phyloP scores from a whole-genome alignment of 441 rosid species.

The Gossypium aridum region DNA sequence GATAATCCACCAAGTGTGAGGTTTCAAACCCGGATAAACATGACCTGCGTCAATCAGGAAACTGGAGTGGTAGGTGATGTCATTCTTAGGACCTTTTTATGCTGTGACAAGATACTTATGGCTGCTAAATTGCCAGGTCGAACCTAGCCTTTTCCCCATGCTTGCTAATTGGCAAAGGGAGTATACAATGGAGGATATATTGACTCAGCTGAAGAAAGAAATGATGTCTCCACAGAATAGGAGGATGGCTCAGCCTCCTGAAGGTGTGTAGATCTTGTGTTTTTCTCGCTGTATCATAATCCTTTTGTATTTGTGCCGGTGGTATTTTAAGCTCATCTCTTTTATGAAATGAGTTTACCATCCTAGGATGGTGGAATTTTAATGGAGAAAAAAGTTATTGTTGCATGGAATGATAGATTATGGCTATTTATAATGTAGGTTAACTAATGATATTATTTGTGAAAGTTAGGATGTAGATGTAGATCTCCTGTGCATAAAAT shows the following conservation, averaged over 20 bases:
- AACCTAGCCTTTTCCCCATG: constrained; percentile 56
- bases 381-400: background rate
- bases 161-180: constrained; percentile 70
- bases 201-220: constrained; percentile 63
- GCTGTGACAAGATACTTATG: background rate
- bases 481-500: background rate
- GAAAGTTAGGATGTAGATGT: background rate
- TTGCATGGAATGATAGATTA: background rate
- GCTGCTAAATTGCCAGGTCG: constrained; percentile 35
- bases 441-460: background rate
- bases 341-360: background rate
- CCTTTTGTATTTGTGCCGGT: background rate
- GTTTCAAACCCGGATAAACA: constrained; percentile 64
- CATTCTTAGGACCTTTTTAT: background rate
- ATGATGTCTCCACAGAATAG: constrained; percentile 69
- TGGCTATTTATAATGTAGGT: background rate
- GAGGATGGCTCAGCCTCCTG: constrained; percentile 71
- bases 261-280: constrained; percentile 32
- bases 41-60: constrained; percentile 65
- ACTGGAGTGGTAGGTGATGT: constrained; percentile 49
- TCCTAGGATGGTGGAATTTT: background rate
- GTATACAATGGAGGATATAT: constrained; percentile 57
- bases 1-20: constrained; percentile 61
- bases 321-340: background rate
- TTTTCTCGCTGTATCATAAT: background rate